Evolutionary conservation across 2,329 filamentous ascomycete species (phyloP).

Genomic region (Saccharata proteae): DNA sequence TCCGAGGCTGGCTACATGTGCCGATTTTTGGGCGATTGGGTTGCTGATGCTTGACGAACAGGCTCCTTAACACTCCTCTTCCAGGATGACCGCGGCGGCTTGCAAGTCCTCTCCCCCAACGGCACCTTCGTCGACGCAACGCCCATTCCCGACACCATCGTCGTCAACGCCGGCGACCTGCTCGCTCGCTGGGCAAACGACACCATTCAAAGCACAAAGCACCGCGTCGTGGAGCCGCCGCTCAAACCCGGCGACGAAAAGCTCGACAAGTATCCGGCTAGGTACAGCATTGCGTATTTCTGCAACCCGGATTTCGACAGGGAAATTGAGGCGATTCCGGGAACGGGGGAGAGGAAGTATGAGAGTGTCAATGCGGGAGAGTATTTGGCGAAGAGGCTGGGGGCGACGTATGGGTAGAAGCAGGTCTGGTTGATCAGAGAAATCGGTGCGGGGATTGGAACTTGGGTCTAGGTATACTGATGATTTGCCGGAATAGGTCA

Average conservation of each 20-base stretch:
- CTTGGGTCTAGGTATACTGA: not conserved
- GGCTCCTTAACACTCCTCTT: slow-evolving; percentile 40
- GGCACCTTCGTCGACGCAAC: slow-evolving; percentile 72
- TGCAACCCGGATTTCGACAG: slow-evolving; percentile 74
- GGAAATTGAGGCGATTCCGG: slow-evolving; percentile 68
- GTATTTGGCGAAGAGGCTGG: slow-evolving; percentile 66
- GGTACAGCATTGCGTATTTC: slow-evolving; percentile 85
- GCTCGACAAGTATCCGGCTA: slow-evolving; percentile 49
- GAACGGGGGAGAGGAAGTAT: slow-evolving; percentile 65
- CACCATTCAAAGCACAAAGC: slow-evolving; percentile 78
- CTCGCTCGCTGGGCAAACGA: slow-evolving; percentile 85
- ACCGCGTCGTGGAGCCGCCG: slow-evolving; percentile 81
- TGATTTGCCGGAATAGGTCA: no score
- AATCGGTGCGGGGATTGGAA: not conserved
- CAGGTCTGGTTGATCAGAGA: no score
- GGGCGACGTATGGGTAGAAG: slow-evolving; percentile 47
- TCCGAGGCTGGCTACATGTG: not conserved
- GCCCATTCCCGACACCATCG: slow-evolving; percentile 68
- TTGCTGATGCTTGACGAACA: slow-evolving; percentile 8
- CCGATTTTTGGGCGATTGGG: not conserved
- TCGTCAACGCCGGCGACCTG: slow-evolving; percentile 82
- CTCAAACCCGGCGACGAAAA: slow-evolving; percentile 31
- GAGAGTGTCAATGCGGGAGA: slow-evolving; percentile 64
- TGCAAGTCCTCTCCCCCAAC: slow-evolving; percentile 50
- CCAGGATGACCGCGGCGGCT: slow-evolving; percentile 12